A percentile compares a stretch with the other conserved stretches of the same genome.
Conservation (phyloP, 2,329 filamentous ascomycete genomes). For the Esteya vermicola region DNA sequence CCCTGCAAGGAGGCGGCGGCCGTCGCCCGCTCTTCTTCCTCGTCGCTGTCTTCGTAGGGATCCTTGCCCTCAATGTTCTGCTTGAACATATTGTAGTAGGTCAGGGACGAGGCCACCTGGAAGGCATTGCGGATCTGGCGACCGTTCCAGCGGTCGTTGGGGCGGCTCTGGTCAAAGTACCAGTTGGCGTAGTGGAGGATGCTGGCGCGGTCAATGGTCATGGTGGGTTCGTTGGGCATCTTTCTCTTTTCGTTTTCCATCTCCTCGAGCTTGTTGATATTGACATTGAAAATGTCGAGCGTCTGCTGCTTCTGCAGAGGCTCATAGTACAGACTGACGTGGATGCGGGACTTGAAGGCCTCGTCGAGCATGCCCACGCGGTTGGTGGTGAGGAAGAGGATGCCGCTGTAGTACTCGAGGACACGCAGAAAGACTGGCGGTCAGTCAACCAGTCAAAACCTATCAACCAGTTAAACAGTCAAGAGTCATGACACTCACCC, state of each 20-base stretch:
- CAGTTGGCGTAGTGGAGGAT: slow-evolving; percentile 5
- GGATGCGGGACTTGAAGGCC: slow-evolving; percentile 32
- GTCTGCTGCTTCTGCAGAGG: slow-evolving; percentile 7
- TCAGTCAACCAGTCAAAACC: no score
- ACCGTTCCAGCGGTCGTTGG: slow-evolving; percentile 10
- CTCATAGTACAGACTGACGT: slow-evolving; percentile 32
- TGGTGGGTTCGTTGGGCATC: not conserved
- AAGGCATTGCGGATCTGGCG: slow-evolving; percentile 26
- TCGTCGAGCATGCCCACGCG: slow-evolving; percentile 28
- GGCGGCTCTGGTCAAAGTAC: slow-evolving; percentile 1
- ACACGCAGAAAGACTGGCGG: slow-evolving; percentile 20
- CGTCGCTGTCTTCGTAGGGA: no score
- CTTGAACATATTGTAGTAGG: slow-evolving; percentile 8
- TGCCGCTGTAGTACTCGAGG: slow-evolving; percentile 33
- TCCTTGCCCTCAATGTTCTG: no score
- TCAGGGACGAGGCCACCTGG: slow-evolving; percentile 10
- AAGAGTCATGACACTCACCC: slow-evolving; percentile 1
- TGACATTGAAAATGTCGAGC: slow-evolving; percentile 9
- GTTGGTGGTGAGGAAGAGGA: slow-evolving; percentile 35
- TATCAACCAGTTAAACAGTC: no score
- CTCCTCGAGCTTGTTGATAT: slow-evolving; percentile 7
- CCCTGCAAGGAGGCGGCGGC: no score
- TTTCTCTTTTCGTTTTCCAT: not conserved
- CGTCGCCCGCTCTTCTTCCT: no score
- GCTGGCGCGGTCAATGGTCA: slow-evolving; percentile 1